Percentiles rank a stretch among this genome's conserved stretches.
phyloP scores from a whole-genome alignment of 768 basidiomycete species.

The Kwoniella bestiolae region DNA sequence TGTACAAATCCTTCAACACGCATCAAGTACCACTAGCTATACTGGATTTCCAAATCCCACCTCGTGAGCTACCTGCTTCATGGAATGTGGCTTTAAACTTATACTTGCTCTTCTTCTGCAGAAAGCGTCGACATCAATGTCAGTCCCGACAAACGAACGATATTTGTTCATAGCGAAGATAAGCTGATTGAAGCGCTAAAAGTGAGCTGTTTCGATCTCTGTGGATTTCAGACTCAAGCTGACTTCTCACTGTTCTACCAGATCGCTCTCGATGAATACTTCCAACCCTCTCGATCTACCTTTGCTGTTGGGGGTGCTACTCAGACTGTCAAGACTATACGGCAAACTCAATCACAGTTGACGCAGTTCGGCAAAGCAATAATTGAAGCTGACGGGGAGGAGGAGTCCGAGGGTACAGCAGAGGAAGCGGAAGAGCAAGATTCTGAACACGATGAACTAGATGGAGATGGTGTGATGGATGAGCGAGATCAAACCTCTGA shows the following conservation, averaged over 20 bases:
- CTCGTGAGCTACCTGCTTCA: conserved; percentile 3
- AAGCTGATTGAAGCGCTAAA: conserved; percentile 78
- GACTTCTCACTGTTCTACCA: conserved; percentile 47
- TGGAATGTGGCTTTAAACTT: background rate
- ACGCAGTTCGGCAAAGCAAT: background rate
- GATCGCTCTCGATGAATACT: conserved; percentile 70
- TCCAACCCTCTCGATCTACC: conserved; percentile 73
- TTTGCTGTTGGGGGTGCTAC: conserved; percentile 63
- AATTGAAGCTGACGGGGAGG: background rate
- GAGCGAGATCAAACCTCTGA: too few relatives aligned
- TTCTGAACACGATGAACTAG: background rate
- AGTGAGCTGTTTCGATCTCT: conserved; percentile 60
- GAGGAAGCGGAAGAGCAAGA: conserved; percentile 1
- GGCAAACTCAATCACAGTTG: conserved; percentile 20
- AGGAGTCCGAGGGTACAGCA: background rate
- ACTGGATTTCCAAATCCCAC: conserved; percentile 78
- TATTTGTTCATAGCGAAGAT: conserved; percentile 84
- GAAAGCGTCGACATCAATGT: conserved; percentile 79
- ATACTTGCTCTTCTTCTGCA: background rate
- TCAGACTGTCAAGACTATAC: conserved; percentile 28
- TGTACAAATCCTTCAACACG: conserved; percentile 80
- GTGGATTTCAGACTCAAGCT: background rate
- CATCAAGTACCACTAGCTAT: conserved; percentile 79
- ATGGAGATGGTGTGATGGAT: background rate
- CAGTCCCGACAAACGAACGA: conserved; percentile 94